These are phyloP conservation scores for Entophlyctis luteolus DNA, from an alignment of 192 early-diverging fungal genomes.

Conservation along the genomic window DNA sequence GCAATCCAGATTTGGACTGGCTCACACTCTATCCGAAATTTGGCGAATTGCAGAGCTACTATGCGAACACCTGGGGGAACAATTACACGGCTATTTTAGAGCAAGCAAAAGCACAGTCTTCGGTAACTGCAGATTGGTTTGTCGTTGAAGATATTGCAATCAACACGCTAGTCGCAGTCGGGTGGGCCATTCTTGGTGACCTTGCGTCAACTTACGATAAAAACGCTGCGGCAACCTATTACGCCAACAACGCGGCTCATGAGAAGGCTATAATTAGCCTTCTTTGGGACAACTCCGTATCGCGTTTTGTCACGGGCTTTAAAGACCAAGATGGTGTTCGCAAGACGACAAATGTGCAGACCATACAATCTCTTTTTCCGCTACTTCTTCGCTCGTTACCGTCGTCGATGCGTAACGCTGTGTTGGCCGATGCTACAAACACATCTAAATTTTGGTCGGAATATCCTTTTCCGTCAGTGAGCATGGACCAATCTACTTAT, in stretches of 20 bases:
- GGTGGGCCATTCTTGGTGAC: constrained; percentile 20
- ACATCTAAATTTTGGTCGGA: constrained; percentile 12
- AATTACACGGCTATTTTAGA: constrained; percentile 10
- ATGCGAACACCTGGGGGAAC: constrained; percentile 15
- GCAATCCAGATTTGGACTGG: neutral
- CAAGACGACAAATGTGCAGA: neutral
- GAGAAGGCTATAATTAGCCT: neutral
- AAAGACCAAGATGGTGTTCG: constrained; percentile 16
- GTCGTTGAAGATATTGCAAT: constrained; percentile 23
- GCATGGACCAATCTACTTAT: constrained; percentile 13
- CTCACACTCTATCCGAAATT: constrained; percentile 6
- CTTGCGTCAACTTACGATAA: constrained; percentile 2
- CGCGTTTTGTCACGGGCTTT: constrained; percentile 7
- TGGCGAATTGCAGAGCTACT: constrained; percentile 8
- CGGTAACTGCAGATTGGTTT: constrained; percentile 18
- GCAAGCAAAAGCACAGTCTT: constrained; percentile 8
- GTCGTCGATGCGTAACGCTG: neutral
- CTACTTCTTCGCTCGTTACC: constrained; percentile 8
- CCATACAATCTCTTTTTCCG: constrained; percentile 19
- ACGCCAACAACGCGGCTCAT: constrained; percentile 14
- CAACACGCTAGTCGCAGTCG: constrained; percentile 15
- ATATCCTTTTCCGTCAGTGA: constrained; percentile 16
- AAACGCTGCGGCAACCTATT: neutral
- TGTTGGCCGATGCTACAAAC: constrained; percentile 17
- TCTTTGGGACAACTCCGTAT: neutral